Percentiles rank a stretch among this genome's conserved stretches.
These are phyloP conservation scores for Panicum miliaceum DNA, from an alignment of 176 grass and related monocot species.

Conservation along the genomic window DNA sequence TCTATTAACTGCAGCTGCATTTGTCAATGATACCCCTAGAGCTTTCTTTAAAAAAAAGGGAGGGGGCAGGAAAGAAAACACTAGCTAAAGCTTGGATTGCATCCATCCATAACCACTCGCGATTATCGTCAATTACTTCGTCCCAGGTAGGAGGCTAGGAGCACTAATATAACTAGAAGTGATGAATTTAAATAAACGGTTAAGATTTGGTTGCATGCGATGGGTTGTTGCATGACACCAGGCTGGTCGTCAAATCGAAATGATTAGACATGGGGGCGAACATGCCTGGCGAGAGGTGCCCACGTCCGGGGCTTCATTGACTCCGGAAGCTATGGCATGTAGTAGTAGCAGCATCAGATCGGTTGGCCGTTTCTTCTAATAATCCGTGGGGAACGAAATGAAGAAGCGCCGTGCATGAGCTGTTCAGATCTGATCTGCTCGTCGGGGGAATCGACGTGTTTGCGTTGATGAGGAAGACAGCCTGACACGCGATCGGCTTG, in stretches of 20 bases:
- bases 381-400: neutral
- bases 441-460: neutral
- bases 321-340: neutral
- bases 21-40: no score
- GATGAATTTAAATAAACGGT: neutral
- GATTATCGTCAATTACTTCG: neutral
- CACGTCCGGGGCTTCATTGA: conserved; percentile 43
- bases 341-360: neutral
- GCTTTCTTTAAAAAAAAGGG: no score
- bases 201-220: neutral
- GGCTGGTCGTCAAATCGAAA: conserved; percentile 28
- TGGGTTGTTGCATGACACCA: conserved; percentile 30
- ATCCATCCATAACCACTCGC: neutral
- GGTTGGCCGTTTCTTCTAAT: conserved; percentile 24
- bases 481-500: conserved; percentile 14
- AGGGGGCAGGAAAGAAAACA: neutral
- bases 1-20: no score
- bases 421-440: conserved; percentile 29
- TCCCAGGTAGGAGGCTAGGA: neutral
- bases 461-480: conserved; percentile 16
- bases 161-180: neutral
- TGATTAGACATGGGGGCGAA: conserved; percentile 29
- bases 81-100: neutral
- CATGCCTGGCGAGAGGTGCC: conserved; percentile 39
- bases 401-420: neutral